Evolutionary conservation across 140 eudicot genomes (phyloP), one percentile per base, ranked within the genome.

Genomic region (Anethum foeniculum): DNA sequence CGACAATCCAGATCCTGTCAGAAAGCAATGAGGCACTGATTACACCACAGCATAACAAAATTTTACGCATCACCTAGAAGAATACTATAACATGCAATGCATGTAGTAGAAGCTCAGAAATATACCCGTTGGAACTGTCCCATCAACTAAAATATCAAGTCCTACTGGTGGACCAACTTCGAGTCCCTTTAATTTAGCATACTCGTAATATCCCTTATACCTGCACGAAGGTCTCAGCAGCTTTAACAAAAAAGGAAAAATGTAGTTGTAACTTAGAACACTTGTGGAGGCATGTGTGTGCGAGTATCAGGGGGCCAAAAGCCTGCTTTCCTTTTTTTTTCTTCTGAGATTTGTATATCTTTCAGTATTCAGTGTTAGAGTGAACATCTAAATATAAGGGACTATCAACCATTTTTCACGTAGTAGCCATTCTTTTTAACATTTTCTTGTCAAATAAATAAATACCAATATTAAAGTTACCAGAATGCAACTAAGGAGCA

Each of bases 71-170:
- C 25, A 46, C 30, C 43, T 46, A 15, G 62, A 46, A 75, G 25
- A 47, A 25, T 25, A 75, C 27, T 27, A 14, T 27, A 41, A 75
- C 21, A 47, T 27, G 34, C 23, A 27, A 34, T 15, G 47, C 39
- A 77, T 6, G 43, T 12, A 13, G 76, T 30, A 14, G 56, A 36
- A 38, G 51, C 41, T 68, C 32, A 51, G 48, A 79, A 80, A 13
- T 30, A 68, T 85, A 95, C 99, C 99, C 39, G 97, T 89, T 41
- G 99, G 99, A 78, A 95, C 97, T 74, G 90, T 88, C 79, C 99
- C 99, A 88, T 95, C 99, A 82, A 95, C 90, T 43, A 95, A 82
- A 56, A 95, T 88, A 86, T 95, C 99, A 72, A 95, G 92, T 71
- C 99, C 99, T 81, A 89, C 92, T 19, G 88, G 89, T 68, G 80